These are phyloP conservation scores for Aureoboletus auriporus DNA, from an alignment of 768 basidiomycete genomes.

Conservation along the genomic window DNA sequence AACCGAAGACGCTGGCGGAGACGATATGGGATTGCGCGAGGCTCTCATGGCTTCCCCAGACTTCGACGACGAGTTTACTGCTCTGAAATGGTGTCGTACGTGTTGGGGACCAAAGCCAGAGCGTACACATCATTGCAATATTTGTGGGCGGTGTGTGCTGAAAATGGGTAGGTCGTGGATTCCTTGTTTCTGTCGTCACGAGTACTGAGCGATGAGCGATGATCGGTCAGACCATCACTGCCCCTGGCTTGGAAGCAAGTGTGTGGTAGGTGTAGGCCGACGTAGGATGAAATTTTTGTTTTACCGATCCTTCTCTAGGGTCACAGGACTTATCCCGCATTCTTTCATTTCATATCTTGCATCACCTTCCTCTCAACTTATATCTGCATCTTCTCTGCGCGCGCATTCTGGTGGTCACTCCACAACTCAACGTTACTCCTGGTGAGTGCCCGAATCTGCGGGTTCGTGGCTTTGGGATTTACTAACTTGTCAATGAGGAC, in stretches of 20 bases:
- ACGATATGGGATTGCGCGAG: slow-evolving; percentile 51
- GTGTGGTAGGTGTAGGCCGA: slow-evolving; percentile 51
- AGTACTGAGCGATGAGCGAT: neutral
- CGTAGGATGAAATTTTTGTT: neutral
- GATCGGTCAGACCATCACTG: slow-evolving; percentile 72
- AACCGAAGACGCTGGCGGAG: slow-evolving; percentile 30
- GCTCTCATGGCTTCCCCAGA: slow-evolving; percentile 51
- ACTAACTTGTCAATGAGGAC: slow-evolving; percentile 39
- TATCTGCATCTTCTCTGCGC: slow-evolving; percentile 47
- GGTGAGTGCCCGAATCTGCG: slow-evolving; percentile 38
- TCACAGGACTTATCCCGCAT: slow-evolving; percentile 79
- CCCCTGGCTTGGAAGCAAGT: slow-evolving; percentile 75
- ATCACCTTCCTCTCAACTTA: slow-evolving; percentile 62
- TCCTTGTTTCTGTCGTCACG: neutral
- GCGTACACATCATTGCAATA: slow-evolving; percentile 71
- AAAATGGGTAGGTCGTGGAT: slow-evolving; percentile 66
- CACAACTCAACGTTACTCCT: slow-evolving; percentile 50
- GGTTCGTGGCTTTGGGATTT: neutral
- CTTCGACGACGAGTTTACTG: slow-evolving; percentile 52
- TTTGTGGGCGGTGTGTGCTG: slow-evolving; percentile 74
- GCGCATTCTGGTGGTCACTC: slow-evolving; percentile 63
- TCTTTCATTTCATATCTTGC: slow-evolving; percentile 71
- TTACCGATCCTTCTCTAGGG: slow-evolving; percentile 43
- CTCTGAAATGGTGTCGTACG: slow-evolving; percentile 71
- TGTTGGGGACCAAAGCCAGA: slow-evolving; percentile 81